Base-by-base conservation (phyloP, 371 early-diverging fungal species). In the Vittaforma corneae region DNA sequence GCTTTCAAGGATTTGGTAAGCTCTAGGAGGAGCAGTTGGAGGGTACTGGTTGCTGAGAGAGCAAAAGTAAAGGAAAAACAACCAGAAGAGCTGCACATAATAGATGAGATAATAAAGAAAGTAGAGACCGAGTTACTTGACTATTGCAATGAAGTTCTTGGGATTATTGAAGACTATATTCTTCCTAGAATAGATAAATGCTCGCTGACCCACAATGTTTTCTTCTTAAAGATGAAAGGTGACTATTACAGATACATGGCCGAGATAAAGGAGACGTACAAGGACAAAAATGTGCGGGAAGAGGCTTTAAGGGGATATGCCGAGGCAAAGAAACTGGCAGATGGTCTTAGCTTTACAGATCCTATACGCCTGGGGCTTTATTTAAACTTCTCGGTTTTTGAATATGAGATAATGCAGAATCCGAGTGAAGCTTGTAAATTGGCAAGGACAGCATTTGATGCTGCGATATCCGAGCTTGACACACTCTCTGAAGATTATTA, bases 191-290 rank as follows among this genome's bases (percentile, higher is more conserved):
- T 58, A 16, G 68, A 69, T 22, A 42, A n/a, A 26, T 55, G 57
- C n/a, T 33, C 62, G 5, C 82, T 83, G 63, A 92, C 93, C 83
- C 89, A 91, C 77, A 88, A 87, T 82, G 93, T 95, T 62, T 95
- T 95, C 80, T 95, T 94, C 83, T 87, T 89, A 83, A 95, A 97
- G 86, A 95, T 97, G 97, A 94, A 90, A 86, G 97, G 95, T 62
- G 97, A 97, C 80, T 97, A 97, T 84, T 89, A 89, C 84, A 88
- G 97, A 75, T 97, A 97, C 81, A 86, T 94, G 62, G 95, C 97
- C 66, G 97, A 97, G 82, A 92, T 95, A 79, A 83, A 87, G 70
- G 79, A 83, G 42, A 88, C 86, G 47, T 88, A 88, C 47, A 82
- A 84, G 72, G 87, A 92, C 74, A 85, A 87, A 81, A 85, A 62